Conservation (phyloP, 805 yeast species). For the Cyberlindnera mrakii region DNA sequence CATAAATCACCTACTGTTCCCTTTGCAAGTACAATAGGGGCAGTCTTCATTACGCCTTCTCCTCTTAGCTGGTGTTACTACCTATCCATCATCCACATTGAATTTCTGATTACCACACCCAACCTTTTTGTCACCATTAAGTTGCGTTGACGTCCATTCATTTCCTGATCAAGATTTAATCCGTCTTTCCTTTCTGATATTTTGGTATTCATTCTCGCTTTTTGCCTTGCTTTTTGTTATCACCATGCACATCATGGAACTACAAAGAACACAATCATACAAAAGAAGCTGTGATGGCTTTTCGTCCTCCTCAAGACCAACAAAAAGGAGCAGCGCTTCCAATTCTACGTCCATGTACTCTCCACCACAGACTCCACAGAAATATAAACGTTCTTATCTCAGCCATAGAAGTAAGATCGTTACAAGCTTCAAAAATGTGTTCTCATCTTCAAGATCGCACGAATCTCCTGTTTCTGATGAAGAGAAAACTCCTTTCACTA, state of each 20-base stretch:
- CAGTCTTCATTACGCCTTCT: no score
- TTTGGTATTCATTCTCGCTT: neutral
- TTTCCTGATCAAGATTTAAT: conserved; percentile 7
- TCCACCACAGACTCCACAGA: conserved; percentile 15
- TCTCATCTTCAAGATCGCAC: conserved; percentile 4
- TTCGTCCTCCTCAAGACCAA: conserved; percentile 10
- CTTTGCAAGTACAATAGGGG: no score
- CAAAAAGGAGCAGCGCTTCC: conserved; percentile 14
- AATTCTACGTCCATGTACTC: conserved; percentile 6
- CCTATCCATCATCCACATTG: no score
- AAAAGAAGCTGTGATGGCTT: conserved; percentile 21
- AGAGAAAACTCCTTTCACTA: conserved; percentile 4
- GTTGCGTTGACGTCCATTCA: conserved; percentile 28
- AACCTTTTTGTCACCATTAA: conserved; percentile 23
- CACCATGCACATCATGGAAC: conserved; percentile 3
- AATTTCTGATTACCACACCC: neutral
- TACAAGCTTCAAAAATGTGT: conserved; percentile 20
- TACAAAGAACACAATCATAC: conserved; percentile 8
- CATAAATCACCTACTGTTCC: no score
- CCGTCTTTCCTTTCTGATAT: conserved; percentile 7
- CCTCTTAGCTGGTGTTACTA: no score
- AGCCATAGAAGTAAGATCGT: conserved; percentile 13
- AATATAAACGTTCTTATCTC: conserved; percentile 5
- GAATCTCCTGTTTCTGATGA: conserved; percentile 15
- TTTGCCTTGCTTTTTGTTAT: neutral